A percentile compares a stretch with the other conserved stretches of the same genome.
phyloP scores from a whole-genome alignment of 2,329 filamentous ascomycete genomes.

The Niveomyces coronatus region DNA sequence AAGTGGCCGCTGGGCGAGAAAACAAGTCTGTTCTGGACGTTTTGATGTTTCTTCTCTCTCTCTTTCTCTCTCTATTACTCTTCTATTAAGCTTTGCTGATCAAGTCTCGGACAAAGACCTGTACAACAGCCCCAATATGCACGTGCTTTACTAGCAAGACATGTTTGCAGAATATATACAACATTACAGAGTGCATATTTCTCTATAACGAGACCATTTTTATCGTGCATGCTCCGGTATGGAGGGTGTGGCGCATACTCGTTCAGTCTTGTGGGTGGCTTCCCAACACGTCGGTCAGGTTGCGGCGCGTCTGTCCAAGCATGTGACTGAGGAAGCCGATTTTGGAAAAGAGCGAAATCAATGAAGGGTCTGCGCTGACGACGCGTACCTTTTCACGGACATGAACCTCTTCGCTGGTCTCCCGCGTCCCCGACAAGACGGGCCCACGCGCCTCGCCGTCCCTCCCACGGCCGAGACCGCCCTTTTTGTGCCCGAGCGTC shows the following conservation, averaged over 20 bases:
- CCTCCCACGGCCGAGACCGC: no score
- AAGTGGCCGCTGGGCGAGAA: no score
- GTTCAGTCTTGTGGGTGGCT: conserved; percentile 32
- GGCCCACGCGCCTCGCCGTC: conserved; percentile 13
- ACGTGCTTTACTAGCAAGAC: conserved; percentile 5
- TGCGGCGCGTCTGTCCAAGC: conserved; percentile 57
- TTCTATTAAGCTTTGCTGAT: conserved; percentile 1
- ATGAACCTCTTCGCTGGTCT: conserved; percentile 45
- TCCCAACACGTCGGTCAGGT: conserved; percentile 70
- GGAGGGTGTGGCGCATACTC: no score
- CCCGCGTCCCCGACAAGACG: conserved; percentile 16
- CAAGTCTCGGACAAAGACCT: conserved; percentile 1
- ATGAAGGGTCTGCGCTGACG: conserved; percentile 77
- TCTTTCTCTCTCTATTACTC: no score
- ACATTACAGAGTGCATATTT: neutral
- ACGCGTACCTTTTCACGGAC: conserved; percentile 85
- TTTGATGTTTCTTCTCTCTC: no score
- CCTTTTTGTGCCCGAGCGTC: conserved; percentile 11
- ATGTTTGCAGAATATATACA: conserved; percentile 5
- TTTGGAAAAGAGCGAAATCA: conserved; percentile 78
- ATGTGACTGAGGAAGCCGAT: conserved; percentile 67
- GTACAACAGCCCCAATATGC: conserved; percentile 8
- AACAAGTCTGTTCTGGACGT: no score
- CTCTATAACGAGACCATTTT: neutral
- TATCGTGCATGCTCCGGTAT: no score